Base-by-base conservation (phyloP, 2,329 filamentous ascomycete genomes). In the Spiromastix sp. region DNA sequence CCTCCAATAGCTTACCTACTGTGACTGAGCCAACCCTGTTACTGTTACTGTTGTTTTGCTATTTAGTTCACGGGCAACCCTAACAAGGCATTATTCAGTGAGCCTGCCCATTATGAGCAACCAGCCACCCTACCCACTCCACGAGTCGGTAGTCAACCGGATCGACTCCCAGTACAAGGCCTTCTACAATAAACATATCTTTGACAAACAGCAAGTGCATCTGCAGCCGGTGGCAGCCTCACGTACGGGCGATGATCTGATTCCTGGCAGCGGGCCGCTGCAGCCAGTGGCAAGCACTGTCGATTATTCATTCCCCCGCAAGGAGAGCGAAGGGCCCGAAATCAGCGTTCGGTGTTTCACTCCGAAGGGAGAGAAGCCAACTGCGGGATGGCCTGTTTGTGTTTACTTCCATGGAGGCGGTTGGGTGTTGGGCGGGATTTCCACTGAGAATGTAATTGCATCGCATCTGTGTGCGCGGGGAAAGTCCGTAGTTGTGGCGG, bases 321-420 rank as follows among this genome's bases (percentile, higher is more conserved):
- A 51, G 30, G 61, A 64, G 35, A 67, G 61, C 30, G 47, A 57
- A n/a, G 71, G 70, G 0, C 67, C 67, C 0, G 54, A 66, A 13
- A 50, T 75, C n/a, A 43, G 42, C 2, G 47, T 74, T 10, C 61
- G 71, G 11, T 63, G 58, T 21, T 76, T 75, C 43, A 71, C 64
- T 2, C 72, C 72, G 0, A 47, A 52, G 4, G 67, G 66, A 0
- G 41, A 56, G 4, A 56, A 39, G 8, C 70, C 70, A 0, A 51
- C 46, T 0, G 46, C 42, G 1, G 72, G 72, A 17, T 76, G 71
- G 71, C 72, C 72, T 2, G 61, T 68, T 5, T 64, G 70, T 48
- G 44, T 76, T 3, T 77, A 72, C 48, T 71, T 66, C 45, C 72
- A 77, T 43, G 72, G 72, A 4, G 72, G 72, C 1, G 72, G 72